Evolutionary conservation across 257 asterid genomes (phyloP), one percentile per base, ranked within the genome.

Genomic region (Fraxinus quadrangulata): DNA sequence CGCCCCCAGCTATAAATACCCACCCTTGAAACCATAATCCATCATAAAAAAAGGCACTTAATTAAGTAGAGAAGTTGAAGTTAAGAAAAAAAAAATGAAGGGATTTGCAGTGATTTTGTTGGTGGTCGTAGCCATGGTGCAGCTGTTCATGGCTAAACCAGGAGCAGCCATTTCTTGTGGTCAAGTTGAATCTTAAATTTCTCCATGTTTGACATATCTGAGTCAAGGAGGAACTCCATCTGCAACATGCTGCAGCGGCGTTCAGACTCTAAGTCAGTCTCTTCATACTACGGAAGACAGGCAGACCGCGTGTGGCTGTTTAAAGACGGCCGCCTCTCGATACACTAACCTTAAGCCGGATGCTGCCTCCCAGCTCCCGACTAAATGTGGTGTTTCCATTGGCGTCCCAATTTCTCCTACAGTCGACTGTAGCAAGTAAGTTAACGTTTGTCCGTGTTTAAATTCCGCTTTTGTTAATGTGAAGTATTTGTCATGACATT

Each of bases 371-470:
- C 79, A 23, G 40, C 96, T 90, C 73, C 91, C 96, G 37, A 78
- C 80, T 28, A 80, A 74, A 3, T 92, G 97, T 61, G 92, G 90
- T 4, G 89, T 87, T 75, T 17, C 84, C 3, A 40, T 75, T 73
- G 79, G 68, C 19, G 36, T 81, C 24, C 80, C 83, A 6, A 73
- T 88, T 70, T 59, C 86, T 40, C 73, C 90, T 45, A 6, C 67
- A 76, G 31, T 39, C 0, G 86, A 92, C 83, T 92, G 97, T 81
- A 77, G 79, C 86, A 81, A 67, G 97, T 90, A 82, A 9, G 84
- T 76, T 37, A 37, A 37, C 8, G 42, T 37, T 37, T 37, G 12
- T 37, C 42, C 42, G 11, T 37, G 11, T 10, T 37, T 37, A 37
- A 37, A 37, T 7, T 37, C 42, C 3, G 12, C 2, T 8, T 37